These are phyloP conservation scores for Jatropha multifida DNA, from an alignment of 441 rosid genomes.

Conservation along the genomic window DNA sequence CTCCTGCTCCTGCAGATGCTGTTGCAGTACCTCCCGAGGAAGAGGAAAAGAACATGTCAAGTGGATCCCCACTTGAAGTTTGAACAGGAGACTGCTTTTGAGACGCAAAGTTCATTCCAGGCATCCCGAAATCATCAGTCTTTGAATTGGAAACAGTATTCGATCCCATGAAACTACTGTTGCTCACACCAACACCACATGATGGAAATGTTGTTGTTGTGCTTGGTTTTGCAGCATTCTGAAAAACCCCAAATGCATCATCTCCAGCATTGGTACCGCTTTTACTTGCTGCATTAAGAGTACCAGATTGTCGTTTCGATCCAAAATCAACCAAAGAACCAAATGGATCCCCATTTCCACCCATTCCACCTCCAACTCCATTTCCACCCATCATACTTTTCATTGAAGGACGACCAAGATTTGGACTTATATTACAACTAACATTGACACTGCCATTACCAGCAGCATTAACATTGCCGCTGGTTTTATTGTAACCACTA, in stretches of 20 bases:
- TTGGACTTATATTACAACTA: slow-evolving; percentile 39
- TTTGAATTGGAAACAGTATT: slow-evolving; percentile 33
- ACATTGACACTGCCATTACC: slow-evolving; percentile 28
- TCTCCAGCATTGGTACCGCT: slow-evolving; percentile 30
- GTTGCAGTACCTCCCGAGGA: slow-evolving; percentile 40
- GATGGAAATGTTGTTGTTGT: slow-evolving; percentile 39
- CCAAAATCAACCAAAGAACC: slow-evolving; percentile 73
- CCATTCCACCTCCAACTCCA: slow-evolving; percentile 46
- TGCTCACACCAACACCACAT: slow-evolving; percentile 39
- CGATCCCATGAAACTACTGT: slow-evolving; percentile 40
- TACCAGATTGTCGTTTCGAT: slow-evolving; percentile 46
- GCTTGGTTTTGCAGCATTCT: slow-evolving; percentile 53
- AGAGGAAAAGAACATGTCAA: slow-evolving; percentile 56
- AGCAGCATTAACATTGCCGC: slow-evolving; percentile 31
- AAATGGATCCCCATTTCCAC: slow-evolving; percentile 67
- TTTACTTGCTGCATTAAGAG: slow-evolving; percentile 52
- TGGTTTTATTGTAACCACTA: slow-evolving; percentile 40
- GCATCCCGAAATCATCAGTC: slow-evolving; percentile 55
- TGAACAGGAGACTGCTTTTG: slow-evolving; percentile 43
- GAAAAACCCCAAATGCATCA: slow-evolving; percentile 62
- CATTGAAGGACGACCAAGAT: slow-evolving; percentile 67
- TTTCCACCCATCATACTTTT: slow-evolving; percentile 44
- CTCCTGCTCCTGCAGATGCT: slow-evolving; percentile 44
- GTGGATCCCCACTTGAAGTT: slow-evolving; percentile 49
- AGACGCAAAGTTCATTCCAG: slow-evolving; percentile 37